Base-by-base conservation (phyloP, 257 asterid genomes). In the Penstemon newberryi region DNA sequence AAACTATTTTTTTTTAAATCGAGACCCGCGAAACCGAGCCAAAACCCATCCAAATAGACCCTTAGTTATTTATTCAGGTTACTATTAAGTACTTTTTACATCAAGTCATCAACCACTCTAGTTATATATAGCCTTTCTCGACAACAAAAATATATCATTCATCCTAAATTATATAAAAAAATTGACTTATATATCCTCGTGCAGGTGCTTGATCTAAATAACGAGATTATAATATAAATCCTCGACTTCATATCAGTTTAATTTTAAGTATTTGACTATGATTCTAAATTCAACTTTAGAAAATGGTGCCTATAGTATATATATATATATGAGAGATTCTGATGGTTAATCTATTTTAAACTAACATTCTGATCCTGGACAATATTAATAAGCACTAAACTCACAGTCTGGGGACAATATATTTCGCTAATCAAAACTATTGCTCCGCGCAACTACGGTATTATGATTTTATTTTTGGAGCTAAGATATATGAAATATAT, bases 191-290 rank as follows among this genome's bases (percentile, higher is more conserved):
- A 15, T 15, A 15, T 25, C 33, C 33, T 25, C 7, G 8, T 8
- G n/a, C n/a, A n/a, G n/a, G n/a, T n/a, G 25, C 8, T 62, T 50
- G 40, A 37, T 36, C 49, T 5, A 4, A 15, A 13, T 37, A 12
- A 12, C 4, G 15, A 15, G 55, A 54, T 15, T 43, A 53, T 43
- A 40, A 38, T n/a, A 3, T 9, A 12, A 15, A 50, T 41, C 12
- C 56, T n/a, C 5, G 36, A 71, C 57, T 63, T 62, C 52, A 63
- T n/a, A 19, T 49, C 15, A 45, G 40, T 5, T 55, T 15, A 36
- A 42, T 52, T 47, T 57, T 25, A 42, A 59, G 51, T 54, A 59
- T 53, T 71, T 76, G 75, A 72, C 72, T 55, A 1, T 12, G 33
- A 63, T 41, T 46, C 56, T 46, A 38, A 10, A 62, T 37, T 53